Conservation (phyloP, 2,329 filamentous ascomycete species). For the Tolypocladium nubicola region DNA sequence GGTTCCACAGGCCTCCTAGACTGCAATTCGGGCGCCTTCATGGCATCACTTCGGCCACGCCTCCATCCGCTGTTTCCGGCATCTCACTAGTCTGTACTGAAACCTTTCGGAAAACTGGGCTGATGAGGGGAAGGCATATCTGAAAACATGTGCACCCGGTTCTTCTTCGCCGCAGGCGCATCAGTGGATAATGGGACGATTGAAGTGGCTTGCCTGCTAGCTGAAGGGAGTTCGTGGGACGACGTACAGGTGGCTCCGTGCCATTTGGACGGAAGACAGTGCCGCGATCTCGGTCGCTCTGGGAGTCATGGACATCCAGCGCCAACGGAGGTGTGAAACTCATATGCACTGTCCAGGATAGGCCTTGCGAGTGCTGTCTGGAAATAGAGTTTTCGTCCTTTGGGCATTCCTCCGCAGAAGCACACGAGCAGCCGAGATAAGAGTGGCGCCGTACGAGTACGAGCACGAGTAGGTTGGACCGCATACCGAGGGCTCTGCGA, state of each 20-base stretch:
- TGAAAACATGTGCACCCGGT: not conserved
- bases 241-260: not conserved
- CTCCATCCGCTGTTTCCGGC: too few relatives aligned
- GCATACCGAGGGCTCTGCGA: not conserved
- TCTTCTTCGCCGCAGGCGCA: not conserved
- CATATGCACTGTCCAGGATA: not conserved
- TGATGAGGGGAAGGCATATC: not conserved
- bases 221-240: not conserved
- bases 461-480: not conserved
- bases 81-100: too few relatives aligned
- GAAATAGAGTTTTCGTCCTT: not conserved
- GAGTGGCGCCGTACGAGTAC: too few relatives aligned
- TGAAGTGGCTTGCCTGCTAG: not conserved
- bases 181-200: not conserved
- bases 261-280: not conserved
- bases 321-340: not conserved
- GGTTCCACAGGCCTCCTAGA: too few relatives aligned
- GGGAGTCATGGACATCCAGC: not conserved
- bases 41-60: not conserved
- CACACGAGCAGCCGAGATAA: not conserved
- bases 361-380: too few relatives aligned
- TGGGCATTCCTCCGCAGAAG: not conserved
- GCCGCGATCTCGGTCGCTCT: not conserved
- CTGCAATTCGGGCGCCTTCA: not conserved
- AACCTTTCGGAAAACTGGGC: not conserved